Evolutionary conservation across 805 yeast genomes (phyloP).

Genomic region (Candida sakaeoensis): DNA sequence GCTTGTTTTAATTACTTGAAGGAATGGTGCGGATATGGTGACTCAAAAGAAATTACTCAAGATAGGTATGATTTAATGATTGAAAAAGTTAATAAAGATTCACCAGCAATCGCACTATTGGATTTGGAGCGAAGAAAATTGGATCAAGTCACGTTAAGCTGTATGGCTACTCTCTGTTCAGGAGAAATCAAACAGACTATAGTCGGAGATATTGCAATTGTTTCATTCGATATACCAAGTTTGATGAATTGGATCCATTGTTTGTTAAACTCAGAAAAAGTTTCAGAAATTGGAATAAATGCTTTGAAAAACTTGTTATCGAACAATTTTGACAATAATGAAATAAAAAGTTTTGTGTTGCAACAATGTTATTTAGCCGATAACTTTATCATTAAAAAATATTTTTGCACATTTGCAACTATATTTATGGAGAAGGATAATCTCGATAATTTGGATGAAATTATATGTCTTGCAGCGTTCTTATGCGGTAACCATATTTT

Average conservation of each 20-base stretch:
- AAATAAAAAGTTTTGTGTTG: conserved; percentile 55
- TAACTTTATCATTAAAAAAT: conserved; percentile 44
- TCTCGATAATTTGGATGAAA: conserved; percentile 50
- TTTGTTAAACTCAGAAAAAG: conserved; percentile 54
- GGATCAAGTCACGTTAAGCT: conserved; percentile 68
- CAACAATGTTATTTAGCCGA: conserved; percentile 67
- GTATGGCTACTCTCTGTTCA: conserved; percentile 78
- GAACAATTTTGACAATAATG: conserved; percentile 53
- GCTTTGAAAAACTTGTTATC: conserved; percentile 69
- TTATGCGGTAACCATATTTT: conserved; percentile 72
- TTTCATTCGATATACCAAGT: conserved; percentile 68
- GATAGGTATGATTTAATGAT: conserved; percentile 64
- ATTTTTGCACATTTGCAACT: conserved; percentile 68
- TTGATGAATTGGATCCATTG: conserved; percentile 80
- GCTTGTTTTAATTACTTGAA: conserved; percentile 78
- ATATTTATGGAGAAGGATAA: conserved; percentile 51
- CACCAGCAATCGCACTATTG: conserved; percentile 64
- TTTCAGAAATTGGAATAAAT: conserved; percentile 59
- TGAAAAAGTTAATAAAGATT: conserved; percentile 31
- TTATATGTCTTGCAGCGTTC: conserved; percentile 71
- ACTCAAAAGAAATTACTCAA: conserved; percentile 52
- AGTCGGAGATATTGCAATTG: conserved; percentile 45
- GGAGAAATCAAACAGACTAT: conserved; percentile 61
- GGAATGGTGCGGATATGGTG: conserved; percentile 95
- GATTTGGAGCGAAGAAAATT: conserved; percentile 74